Base-by-base conservation (phyloP, 768 basidiomycete genomes). In the Kwoniella dendrophila region DNA sequence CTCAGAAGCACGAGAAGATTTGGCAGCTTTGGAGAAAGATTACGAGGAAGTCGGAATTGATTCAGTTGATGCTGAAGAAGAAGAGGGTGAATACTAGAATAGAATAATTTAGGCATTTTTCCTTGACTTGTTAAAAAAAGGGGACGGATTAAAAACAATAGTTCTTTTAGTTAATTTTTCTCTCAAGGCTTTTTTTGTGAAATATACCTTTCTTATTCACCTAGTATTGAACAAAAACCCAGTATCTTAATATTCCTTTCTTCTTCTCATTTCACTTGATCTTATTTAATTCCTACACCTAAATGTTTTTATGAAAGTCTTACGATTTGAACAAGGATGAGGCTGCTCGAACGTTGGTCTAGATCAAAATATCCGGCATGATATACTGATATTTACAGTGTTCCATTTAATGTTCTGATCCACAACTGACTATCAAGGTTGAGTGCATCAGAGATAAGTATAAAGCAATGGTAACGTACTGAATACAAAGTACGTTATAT, bases 1-100 rank as follows among this genome's bases (percentile, higher is more conserved):
- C 82, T 93, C 92, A 48, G 94, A 96, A 82, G 95, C 95, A 47
- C 89, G 94, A 71, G 95, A 98, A 80, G 95, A 98, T 82, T 87
- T 98, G 64, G 95, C 95, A 43, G 95, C 95, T 6, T 86, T 98
- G 62, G 94, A 97, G 82, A 94, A 95, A 80, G 79, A 80, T 57
- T 80, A 80, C 74, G 77, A 80, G 63, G 79, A 80, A 75, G 79
- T 80, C 63, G 78, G 78, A 64, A 71, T 80, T 41, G 79, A 80
- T 73, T 77, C 78, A 49, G 76, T 71, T 38, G 79, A 80, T 50
- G 74, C 69, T 38, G 79, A 80, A 51, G 79, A 80, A 66, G 79
- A 80, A 66, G 74, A 74, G 60, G 73, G 73, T 43, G 78, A 80
- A 63, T 80, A 76, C 77, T 80, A 77, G 69, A 65, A 32, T 5